Evolutionary conservation across 306 rosid species (phyloP).

Genomic region (Begonia peltatifolia): DNA sequence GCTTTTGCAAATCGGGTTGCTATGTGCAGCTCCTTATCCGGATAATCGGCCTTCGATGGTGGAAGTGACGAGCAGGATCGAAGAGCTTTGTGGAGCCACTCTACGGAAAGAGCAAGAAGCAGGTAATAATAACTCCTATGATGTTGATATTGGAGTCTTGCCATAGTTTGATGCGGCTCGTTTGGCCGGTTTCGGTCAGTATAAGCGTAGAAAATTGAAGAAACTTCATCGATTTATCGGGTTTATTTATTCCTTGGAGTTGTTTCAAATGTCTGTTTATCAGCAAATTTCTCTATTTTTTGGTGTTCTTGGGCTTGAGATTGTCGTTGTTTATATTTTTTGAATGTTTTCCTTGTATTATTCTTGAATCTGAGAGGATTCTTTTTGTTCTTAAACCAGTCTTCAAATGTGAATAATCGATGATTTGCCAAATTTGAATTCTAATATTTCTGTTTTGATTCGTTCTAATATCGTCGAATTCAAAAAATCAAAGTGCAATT

Average conservation of each 20-base stretch:
- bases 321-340: too few relatives aligned
- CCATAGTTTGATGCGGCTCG: conserved; percentile 6
- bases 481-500: too few relatives aligned
- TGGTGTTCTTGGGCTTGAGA: neutral
- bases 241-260: neutral
- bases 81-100: conserved; percentile 38
- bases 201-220: neutral
- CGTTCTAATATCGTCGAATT: too few relatives aligned
- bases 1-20: conserved; percentile 65
- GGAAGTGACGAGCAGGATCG: conserved; percentile 41
- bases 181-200: conserved; percentile 4
- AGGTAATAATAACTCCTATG: neutral
- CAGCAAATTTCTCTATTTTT: neutral
- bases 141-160: conserved; percentile 1
- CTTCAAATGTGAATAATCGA: too few relatives aligned
- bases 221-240: neutral
- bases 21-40: conserved; percentile 56
- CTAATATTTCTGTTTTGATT: too few relatives aligned
- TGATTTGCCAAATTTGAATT: too few relatives aligned
- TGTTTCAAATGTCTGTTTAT: neutral
- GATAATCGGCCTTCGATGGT: conserved; percentile 76
- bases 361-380: too few relatives aligned
- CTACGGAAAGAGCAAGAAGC: conserved; percentile 14
- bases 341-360: too few relatives aligned
- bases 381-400: too few relatives aligned